Conservation (phyloP, 176 grass and related monocot genomes). For the Triticum monococcum region DNA sequence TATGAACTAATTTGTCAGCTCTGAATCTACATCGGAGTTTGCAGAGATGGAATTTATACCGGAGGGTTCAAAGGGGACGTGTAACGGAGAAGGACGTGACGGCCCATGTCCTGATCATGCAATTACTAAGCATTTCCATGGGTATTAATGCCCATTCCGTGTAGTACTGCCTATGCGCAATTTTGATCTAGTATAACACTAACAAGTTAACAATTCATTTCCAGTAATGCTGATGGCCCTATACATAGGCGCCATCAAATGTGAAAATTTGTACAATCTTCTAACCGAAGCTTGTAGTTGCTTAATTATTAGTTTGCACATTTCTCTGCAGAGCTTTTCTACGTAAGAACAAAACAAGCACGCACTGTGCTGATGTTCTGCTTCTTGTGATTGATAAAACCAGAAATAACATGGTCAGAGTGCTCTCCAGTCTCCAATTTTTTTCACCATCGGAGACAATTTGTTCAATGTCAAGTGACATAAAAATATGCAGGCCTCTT, state of each 20-base stretch:
- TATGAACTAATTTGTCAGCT: background rate
- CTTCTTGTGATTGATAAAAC: background rate
- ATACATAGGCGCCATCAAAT: background rate
- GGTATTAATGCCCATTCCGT: background rate
- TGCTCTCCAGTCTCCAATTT: background rate
- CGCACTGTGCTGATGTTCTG: background rate
- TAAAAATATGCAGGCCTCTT: background rate
- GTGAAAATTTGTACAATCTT: background rate
- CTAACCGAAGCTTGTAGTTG: background rate
- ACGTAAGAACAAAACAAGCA: background rate
- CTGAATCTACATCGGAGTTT: background rate
- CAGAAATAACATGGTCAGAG: background rate
- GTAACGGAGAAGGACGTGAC: background rate
- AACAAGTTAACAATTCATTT: background rate
- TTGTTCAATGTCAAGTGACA: background rate
- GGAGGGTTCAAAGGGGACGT: conserved; percentile 22
- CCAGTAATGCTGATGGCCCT: background rate
- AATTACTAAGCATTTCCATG: background rate
- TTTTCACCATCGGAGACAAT: background rate
- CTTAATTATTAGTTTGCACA: background rate
- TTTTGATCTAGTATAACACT: background rate
- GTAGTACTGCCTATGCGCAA: background rate
- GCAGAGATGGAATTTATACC: background rate
- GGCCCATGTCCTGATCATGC: background rate
- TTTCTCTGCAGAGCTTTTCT: background rate